phyloP scores from a whole-genome alignment of 305 asterid species.

The Striga hermonthica region DNA sequence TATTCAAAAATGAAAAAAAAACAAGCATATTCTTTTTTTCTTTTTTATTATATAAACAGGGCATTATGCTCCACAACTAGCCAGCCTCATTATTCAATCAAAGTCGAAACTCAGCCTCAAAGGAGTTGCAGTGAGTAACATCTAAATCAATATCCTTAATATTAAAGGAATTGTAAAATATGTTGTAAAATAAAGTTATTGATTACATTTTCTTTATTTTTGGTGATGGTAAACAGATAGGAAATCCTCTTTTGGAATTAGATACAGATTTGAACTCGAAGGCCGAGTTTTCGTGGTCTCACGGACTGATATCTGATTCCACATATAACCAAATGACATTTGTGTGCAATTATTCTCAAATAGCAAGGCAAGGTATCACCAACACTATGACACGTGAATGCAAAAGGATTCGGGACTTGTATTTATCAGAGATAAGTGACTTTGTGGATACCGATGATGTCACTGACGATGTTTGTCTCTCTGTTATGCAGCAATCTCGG shows the following conservation, averaged over 20 bases:
- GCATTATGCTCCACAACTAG: constrained; percentile 62
- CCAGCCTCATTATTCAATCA: constrained; percentile 40
- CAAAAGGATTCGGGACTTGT: constrained; percentile 33
- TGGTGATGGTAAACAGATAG: constrained; percentile 38
- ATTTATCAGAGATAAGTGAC: constrained; percentile 41
- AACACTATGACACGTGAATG: constrained; percentile 42
- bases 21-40: too few species aligned
- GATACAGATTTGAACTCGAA: constrained; percentile 52
- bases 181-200: background rate
- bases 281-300: constrained; percentile 53
- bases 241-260: constrained; percentile 60
- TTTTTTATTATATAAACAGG: constrained; percentile 45
- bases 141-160: too few species aligned
- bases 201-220: background rate
- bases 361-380: constrained; percentile 41
- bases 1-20: too few species aligned
- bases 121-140: constrained; percentile 60
- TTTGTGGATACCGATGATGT: constrained; percentile 47
- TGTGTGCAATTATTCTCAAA: constrained; percentile 50
- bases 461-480: constrained; percentile 55
- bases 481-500: constrained; percentile 42
- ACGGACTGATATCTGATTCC: constrained; percentile 53
- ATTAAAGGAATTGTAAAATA: too few species aligned
- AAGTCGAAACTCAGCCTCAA: constrained; percentile 56
- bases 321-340: constrained; percentile 36